Evolutionary conservation across 139 green algal genomes (phyloP).

Genomic region (Mesotaenium endlicherianum): DNA sequence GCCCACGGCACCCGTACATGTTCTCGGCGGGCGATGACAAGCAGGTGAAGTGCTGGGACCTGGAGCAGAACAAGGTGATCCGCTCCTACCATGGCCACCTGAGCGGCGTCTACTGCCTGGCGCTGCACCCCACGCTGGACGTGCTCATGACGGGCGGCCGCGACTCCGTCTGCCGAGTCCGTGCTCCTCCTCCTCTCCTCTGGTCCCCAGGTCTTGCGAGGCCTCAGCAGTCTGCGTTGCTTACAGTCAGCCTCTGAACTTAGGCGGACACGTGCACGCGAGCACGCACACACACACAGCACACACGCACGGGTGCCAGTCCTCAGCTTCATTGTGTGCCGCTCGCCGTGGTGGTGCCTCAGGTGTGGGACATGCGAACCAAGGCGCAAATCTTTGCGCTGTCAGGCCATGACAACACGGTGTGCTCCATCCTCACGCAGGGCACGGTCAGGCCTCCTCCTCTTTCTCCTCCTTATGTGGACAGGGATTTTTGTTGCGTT

Average conservation of each 20-base stretch:
- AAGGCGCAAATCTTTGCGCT: conserved; percentile 86
- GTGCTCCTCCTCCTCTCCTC: neutral
- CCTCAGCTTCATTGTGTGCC: too few relatives aligned
- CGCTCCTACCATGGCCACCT: conserved; percentile 97
- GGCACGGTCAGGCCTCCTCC: conserved; percentile 52
- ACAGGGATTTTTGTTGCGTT: too few relatives aligned
- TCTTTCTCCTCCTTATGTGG: too few relatives aligned
- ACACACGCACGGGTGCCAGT: too few relatives aligned
- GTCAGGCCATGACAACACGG: conserved; percentile 89
- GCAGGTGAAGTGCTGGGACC: conserved; percentile 99
- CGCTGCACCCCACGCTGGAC: conserved; percentile 92
- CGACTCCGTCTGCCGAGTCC: conserved; percentile 78
- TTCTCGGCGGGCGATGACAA: conserved; percentile 96
- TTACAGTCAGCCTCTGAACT: neutral
- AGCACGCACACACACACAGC: too few relatives aligned
- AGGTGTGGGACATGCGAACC: conserved; percentile 97
- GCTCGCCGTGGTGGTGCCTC: neutral
- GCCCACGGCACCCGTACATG: conserved; percentile 92
- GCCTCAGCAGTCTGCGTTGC: neutral
- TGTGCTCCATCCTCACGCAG: conserved; percentile 83
- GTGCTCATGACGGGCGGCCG: conserved; percentile 84
- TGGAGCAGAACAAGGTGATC: conserved; percentile 99
- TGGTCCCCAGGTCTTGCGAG: neutral
- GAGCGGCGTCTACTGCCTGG: conserved; percentile 93
- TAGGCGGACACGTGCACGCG: neutral